Conservation (phyloP, 2,329 filamentous ascomycete genomes). For the Trichoderma simmonsii region DNA sequence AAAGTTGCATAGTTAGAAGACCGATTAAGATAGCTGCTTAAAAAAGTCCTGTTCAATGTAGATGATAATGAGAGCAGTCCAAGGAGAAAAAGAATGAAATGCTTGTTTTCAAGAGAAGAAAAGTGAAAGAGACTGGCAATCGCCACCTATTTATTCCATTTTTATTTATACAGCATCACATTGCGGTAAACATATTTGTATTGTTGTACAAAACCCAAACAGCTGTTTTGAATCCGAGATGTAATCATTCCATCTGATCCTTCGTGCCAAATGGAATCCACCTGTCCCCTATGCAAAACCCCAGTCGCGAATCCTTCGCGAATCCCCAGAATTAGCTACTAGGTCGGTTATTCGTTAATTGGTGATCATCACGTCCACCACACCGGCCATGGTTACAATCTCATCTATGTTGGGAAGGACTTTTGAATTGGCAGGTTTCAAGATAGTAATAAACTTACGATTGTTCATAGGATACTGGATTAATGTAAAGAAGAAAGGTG, state of each 20-base stretch:
- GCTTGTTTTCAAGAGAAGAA: neutral
- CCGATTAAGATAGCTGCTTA: neutral
- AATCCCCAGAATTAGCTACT: neutral
- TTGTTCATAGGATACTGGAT: neutral
- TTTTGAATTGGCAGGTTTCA: neutral
- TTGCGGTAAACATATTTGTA: neutral
- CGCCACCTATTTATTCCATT: neutral
- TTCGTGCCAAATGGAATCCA: neutral
- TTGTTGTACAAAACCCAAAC: neutral
- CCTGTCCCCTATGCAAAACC: neutral
- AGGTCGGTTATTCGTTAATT: neutral
- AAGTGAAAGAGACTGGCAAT: neutral
- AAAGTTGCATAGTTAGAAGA: neutral
- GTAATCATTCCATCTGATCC: neutral
- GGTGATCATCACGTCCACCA: neutral
- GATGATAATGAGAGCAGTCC: neutral
- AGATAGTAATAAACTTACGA: neutral
- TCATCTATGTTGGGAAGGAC: neutral
- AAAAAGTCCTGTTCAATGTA: no score
- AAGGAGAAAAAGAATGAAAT: neutral
- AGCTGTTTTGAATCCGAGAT: neutral
- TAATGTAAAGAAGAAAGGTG: neutral
- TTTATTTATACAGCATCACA: neutral
- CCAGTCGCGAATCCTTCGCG: neutral
- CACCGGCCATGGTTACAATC: neutral